A percentile compares a stretch with the other conserved stretches of the same genome.
These are phyloP conservation scores for Populus ilicifolia DNA, from an alignment of 345 rosid species.

Conservation along the genomic window DNA sequence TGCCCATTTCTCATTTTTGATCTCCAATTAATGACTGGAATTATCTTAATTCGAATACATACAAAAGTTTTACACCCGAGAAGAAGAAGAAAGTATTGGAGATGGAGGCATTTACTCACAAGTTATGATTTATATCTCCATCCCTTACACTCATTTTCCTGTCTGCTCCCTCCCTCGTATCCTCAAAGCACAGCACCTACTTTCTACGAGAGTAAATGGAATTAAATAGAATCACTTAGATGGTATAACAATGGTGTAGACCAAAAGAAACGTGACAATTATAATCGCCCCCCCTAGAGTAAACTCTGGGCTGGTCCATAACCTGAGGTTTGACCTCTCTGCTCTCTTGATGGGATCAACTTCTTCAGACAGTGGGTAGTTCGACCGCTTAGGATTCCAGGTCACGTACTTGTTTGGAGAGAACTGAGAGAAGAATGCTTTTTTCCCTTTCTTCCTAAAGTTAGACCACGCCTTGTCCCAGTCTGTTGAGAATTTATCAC, in stretches of 20 bases:
- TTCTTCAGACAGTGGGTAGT: conserved; percentile 78
- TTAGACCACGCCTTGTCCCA: conserved; percentile 95
- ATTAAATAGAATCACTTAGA: conserved; percentile 40
- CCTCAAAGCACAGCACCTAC: not conserved
- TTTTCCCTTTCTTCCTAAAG: conserved; percentile 80
- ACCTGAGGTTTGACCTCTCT: conserved; percentile 74
- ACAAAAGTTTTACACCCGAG: too few relatives aligned
- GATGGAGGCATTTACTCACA: too few relatives aligned
- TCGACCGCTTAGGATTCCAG: conserved; percentile 78
- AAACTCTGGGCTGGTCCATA: conserved; percentile 83
- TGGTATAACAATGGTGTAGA: conserved; percentile 80
- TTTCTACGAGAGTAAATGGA: not conserved
- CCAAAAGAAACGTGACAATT: conserved; percentile 61
- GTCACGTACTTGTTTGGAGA: conserved; percentile 75
- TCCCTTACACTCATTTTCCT: not conserved
- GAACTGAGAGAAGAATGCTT: conserved; percentile 51
- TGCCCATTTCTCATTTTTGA: not conserved
- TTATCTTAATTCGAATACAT: too few relatives aligned
- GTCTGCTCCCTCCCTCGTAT: not conserved
- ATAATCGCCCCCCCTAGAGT: conserved; percentile 66
- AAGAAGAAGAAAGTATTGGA: not conserved
- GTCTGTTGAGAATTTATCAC: conserved; percentile 65
- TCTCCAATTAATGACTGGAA: too few relatives aligned
- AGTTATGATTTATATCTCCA: not conserved
- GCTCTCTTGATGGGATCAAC: conserved; percentile 89